Evolutionary conservation across 495 filamentous ascomycete genomes (phyloP).

Genomic region (Aspergillus incahuasiensis): DNA sequence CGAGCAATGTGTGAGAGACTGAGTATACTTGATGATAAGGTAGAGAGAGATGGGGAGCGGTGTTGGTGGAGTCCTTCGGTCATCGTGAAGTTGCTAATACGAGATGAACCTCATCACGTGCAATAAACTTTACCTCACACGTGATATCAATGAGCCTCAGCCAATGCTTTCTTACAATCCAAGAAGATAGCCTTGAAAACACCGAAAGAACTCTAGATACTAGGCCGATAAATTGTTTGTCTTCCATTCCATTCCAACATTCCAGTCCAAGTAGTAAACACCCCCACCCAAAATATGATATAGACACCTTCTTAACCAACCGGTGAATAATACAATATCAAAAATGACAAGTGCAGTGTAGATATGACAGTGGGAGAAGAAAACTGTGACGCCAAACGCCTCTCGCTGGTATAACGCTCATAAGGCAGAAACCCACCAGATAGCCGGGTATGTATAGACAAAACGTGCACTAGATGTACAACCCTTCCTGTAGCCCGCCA

Average conservation of each 20-base stretch:
- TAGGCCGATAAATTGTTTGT: background rate
- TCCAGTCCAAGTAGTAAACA: background rate
- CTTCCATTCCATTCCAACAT: background rate
- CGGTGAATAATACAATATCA: background rate
- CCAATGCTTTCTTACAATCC: no score
- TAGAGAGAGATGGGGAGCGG: background rate
- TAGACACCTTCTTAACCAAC: background rate
- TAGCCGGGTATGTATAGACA: constrained; percentile 14
- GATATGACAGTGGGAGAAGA: background rate
- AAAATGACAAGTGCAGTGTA: background rate
- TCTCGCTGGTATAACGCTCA: constrained; percentile 10
- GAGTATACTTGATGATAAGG: background rate
- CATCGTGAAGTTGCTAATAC: background rate
- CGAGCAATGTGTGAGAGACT: background rate
- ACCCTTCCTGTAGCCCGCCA: background rate
- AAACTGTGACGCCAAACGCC: constrained; percentile 2
- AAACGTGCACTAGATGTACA: constrained; percentile 19
- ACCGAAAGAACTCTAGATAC: background rate
- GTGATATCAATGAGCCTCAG: background rate
- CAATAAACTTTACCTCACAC: background rate
- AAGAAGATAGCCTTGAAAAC: background rate
- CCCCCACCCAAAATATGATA: background rate
- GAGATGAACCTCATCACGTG: constrained; percentile 2
- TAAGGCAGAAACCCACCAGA: background rate
- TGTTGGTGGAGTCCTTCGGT: background rate